Conservation (phyloP, 176 grass and related monocot species). For the Cymbopogon citratus region DNA sequence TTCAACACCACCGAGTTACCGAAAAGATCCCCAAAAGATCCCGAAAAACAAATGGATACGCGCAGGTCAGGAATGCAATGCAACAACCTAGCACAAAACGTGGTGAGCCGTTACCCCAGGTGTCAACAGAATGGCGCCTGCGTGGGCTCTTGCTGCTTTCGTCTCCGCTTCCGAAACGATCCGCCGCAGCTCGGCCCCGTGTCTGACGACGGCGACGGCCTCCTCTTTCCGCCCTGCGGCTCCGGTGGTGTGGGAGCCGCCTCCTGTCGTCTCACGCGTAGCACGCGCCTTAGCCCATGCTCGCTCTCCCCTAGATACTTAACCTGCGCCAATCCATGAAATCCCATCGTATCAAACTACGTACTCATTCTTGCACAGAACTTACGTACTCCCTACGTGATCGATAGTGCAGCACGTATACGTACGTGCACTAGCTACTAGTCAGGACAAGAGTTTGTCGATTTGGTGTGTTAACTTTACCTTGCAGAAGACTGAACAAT, state of each 20-base stretch:
- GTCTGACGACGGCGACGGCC: slow-evolving; percentile 1
- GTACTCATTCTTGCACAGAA: no score
- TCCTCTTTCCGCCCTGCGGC: slow-evolving; percentile 6
- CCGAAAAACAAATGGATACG: neutral
- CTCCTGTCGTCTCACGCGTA: neutral
- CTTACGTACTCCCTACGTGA: no score
- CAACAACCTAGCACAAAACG: neutral
- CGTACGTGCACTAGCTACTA: no score
- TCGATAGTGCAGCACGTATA: no score
- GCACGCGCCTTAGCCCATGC: slow-evolving; percentile 21
- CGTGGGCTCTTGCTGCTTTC: slow-evolving; percentile 32
- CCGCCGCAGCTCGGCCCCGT: slow-evolving; percentile 22
- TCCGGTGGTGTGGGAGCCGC: neutral
- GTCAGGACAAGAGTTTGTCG: neutral
- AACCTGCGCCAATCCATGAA: neutral
- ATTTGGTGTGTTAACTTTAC: neutral
- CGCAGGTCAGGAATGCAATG: neutral
- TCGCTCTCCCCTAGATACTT: slow-evolving; percentile 38
- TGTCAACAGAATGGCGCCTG: slow-evolving; percentile 28
- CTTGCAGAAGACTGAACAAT: slow-evolving; percentile 49
- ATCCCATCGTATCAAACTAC: neutral
- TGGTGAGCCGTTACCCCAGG: neutral
- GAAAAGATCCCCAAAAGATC: neutral
- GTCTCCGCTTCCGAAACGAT: slow-evolving; percentile 34
- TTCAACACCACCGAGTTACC: neutral